A percentile compares a stretch with the other conserved stretches of the same genome.
Evolutionary conservation across 768 basidiomycete genomes (phyloP).

Genomic region (Macrocybe gigantea): DNA sequence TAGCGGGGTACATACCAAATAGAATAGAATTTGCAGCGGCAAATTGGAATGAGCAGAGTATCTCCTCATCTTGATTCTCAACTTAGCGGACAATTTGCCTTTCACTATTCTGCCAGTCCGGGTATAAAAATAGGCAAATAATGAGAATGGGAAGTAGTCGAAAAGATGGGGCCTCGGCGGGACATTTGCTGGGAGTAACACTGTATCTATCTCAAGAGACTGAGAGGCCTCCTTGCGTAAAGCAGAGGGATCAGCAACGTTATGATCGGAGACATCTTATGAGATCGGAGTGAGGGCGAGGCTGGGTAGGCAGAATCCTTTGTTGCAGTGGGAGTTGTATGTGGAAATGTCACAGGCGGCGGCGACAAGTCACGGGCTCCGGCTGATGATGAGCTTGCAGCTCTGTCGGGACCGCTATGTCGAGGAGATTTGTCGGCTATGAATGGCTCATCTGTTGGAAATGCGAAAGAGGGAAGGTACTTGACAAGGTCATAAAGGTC

Average conservation of each 20-base stretch:
- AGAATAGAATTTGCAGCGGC: conserved; percentile 64
- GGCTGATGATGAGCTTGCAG: too few species aligned
- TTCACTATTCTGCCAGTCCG: conserved; percentile 43
- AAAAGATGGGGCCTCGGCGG: conserved; percentile 57
- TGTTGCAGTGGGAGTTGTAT: conserved; percentile 12
- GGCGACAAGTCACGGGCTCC: conserved; percentile 11
- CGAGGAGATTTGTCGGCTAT: conserved; percentile 21
- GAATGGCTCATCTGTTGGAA: conserved; percentile 45
- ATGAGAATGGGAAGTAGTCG: conserved; percentile 67
- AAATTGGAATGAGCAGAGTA: conserved; percentile 49
- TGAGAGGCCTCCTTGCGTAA: conserved; percentile 26
- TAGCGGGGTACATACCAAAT: conserved; percentile 38
- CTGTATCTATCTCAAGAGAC: conserved; percentile 35
- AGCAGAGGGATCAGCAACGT: too few species aligned
- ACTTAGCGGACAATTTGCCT: conserved; percentile 56
- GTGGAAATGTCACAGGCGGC: conserved; percentile 17
- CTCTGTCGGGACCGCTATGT: conserved; percentile 14
- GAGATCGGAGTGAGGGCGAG: background rate
- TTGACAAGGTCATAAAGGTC: conserved; percentile 68
- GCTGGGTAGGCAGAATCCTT: background rate
- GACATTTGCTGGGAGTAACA: conserved; percentile 44
- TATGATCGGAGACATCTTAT: too few species aligned
- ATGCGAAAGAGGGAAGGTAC: conserved; percentile 57
- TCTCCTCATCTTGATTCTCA: conserved; percentile 44
- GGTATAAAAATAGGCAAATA: conserved; percentile 41